Percentiles rank a stretch among this genome's conserved stretches.
These are phyloP conservation scores for Helotiales sp. DNA, from an alignment of 2,329 filamentous ascomycete species.

Conservation along the genomic window DNA sequence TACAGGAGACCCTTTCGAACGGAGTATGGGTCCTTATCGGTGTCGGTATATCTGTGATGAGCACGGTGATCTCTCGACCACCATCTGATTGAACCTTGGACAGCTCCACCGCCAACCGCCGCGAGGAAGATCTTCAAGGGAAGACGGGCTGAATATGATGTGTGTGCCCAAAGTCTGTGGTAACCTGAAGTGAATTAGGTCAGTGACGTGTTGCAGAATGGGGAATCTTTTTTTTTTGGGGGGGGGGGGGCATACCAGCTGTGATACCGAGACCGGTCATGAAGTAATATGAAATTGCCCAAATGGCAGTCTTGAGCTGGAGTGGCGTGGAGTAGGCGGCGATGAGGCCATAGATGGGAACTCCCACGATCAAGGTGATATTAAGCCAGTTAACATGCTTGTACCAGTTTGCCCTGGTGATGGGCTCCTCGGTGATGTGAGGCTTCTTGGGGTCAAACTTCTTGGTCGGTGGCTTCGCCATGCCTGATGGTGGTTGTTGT, in stretches of 20 bases:
- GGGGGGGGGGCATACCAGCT: constrained; percentile 60
- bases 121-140: constrained; percentile 84
- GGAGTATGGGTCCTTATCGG: constrained; percentile 89
- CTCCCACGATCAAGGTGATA: constrained; percentile 76
- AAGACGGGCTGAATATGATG: constrained; percentile 76
- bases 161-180: constrained; percentile 86
- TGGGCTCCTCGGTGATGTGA: constrained; percentile 82
- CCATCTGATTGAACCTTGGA: constrained; percentile 87
- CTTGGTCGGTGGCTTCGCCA: constrained; percentile 44
- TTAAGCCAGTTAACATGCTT: constrained; percentile 96
- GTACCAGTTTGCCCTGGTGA: constrained; percentile 84
- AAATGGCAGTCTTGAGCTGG: constrained; percentile 72
- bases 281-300: constrained; percentile 80
- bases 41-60: constrained; percentile 91
- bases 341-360: constrained; percentile 76
- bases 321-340: constrained; percentile 80
- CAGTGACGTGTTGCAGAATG: constrained; percentile 8
- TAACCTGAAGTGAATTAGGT: constrained; percentile 56
- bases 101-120: constrained; percentile 79
- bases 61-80: constrained; percentile 87
- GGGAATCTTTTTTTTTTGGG: not conserved
- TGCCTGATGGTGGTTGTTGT: constrained; percentile 33
- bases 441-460: constrained; percentile 68
- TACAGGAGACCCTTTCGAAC: constrained; percentile 87
- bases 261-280: constrained; percentile 82